A percentile compares a stretch with the other conserved stretches of the same genome.
These are phyloP conservation scores for Wickerhamomyces bisporus DNA, from an alignment of 805 yeast genomes.

Conservation along the genomic window DNA sequence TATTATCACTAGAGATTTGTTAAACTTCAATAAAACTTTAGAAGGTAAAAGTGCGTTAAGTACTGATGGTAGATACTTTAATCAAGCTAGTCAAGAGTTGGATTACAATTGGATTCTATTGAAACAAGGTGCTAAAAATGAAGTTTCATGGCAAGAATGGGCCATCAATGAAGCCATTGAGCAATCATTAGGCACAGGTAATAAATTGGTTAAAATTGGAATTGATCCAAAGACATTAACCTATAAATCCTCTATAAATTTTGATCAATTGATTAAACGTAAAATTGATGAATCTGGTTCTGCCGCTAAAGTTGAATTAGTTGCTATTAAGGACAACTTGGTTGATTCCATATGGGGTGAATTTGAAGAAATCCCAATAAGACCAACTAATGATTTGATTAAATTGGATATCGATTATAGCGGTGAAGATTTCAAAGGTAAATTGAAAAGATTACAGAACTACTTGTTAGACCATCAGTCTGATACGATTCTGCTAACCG, in stretches of 20 bases:
- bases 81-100: slow-evolving; percentile 83
- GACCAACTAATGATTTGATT: slow-evolving; percentile 46
- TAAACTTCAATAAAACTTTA: slow-evolving; percentile 36
- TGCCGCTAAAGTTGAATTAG: slow-evolving; percentile 37
- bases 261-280: slow-evolving; percentile 25
- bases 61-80: slow-evolving; percentile 92
- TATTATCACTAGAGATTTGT: slow-evolving; percentile 53
- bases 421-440: slow-evolving; percentile 60
- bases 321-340: slow-evolving; percentile 56
- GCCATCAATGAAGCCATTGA: slow-evolving; percentile 49
- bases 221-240: slow-evolving; percentile 78
- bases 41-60: slow-evolving; percentile 72
- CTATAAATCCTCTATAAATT: slow-evolving; percentile 30
- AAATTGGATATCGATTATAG: slow-evolving; percentile 48
- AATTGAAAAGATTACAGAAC: slow-evolving; percentile 43
- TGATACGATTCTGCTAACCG: slow-evolving; percentile 53
- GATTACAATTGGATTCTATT: slow-evolving; percentile 75
- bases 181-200: slow-evolving; percentile 36
- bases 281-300: slow-evolving; percentile 22
- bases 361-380: slow-evolving; percentile 59
- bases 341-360: slow-evolving; percentile 70
- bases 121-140: slow-evolving; percentile 71
- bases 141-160: slow-evolving; percentile 79
- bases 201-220: slow-evolving; percentile 53
- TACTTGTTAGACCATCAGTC: slow-evolving; percentile 30